A percentile compares a stretch with the other conserved stretches of the same genome.
These are phyloP conservation scores for Colletotrichum eremochloae DNA, from an alignment of 2,329 filamentous ascomycete genomes.

Conservation along the genomic window DNA sequence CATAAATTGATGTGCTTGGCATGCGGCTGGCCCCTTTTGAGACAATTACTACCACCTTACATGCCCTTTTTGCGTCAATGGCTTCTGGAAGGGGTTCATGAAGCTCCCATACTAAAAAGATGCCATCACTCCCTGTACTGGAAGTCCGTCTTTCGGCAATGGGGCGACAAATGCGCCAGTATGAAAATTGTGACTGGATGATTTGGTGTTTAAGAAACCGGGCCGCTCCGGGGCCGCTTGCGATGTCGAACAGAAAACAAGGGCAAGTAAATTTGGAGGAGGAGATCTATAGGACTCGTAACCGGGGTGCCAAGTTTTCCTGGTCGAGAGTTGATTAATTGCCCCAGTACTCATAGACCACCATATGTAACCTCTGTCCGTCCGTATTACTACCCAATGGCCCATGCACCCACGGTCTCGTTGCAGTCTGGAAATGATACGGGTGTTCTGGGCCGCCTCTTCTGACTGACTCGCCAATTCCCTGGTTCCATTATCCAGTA, in stretches of 20 bases:
- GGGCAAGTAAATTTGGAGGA: neutral
- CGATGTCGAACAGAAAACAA: neutral
- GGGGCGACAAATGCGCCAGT: neutral
- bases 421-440: conserved; percentile 12
- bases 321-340: conserved; percentile 2
- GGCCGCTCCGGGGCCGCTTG: neutral
- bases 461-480: conserved; percentile 14
- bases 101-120: no score
- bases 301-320: neutral
- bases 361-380: neutral
- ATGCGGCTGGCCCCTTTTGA: no score
- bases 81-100: no score
- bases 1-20: no score
- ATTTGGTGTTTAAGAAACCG: neutral
- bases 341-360: no score
- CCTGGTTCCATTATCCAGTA: neutral
- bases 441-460: neutral
- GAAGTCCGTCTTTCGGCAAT: neutral
- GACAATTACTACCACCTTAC: no score
- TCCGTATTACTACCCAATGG: neutral
- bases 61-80: no score
- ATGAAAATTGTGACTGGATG: neutral
- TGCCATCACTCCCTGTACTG: no score
- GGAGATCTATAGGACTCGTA: neutral
- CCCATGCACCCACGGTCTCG: neutral